Conservation (phyloP, 1,284 basidiomycete genomes). For the Trametes versicolor region DNA sequence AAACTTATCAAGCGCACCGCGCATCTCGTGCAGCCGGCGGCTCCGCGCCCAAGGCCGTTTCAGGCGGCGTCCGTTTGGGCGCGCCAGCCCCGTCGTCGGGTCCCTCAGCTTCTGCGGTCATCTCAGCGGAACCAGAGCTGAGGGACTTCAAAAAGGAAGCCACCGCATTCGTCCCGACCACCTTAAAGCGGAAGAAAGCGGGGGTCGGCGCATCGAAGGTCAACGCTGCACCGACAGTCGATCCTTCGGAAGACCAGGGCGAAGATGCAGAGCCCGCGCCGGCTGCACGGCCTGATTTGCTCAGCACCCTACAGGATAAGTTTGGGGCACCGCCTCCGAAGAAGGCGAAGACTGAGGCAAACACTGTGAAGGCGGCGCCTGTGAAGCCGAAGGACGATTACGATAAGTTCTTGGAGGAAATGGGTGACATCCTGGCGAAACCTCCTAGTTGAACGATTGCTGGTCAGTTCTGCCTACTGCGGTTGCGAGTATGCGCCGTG, state of each 20-base stretch:
- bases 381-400: slow-evolving; percentile 72
- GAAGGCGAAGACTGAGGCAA: slow-evolving; percentile 43
- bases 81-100: slow-evolving; percentile 19
- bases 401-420: slow-evolving; percentile 78
- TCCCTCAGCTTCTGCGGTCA: slow-evolving; percentile 62
- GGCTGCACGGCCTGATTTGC: slow-evolving; percentile 67
- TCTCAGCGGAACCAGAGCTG: slow-evolving; percentile 85
- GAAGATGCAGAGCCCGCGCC: slow-evolving; percentile 42
- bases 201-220: slow-evolving; percentile 52
- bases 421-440: slow-evolving; percentile 62
- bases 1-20: slow-evolving; percentile 71
- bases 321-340: slow-evolving; percentile 49
- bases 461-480: background rate
- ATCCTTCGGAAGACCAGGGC: slow-evolving; percentile 45
- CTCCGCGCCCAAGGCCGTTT: slow-evolving; percentile 33
- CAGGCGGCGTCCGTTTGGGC: slow-evolving; percentile 35
- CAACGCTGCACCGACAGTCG: slow-evolving; percentile 70
- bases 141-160: slow-evolving; percentile 93
- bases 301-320: slow-evolving; percentile 66
- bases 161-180: slow-evolving; percentile 85
- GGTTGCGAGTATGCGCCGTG: background rate
- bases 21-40: slow-evolving; percentile 45
- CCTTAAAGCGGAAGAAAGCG: slow-evolving; percentile 72
- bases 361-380: slow-evolving; percentile 13
- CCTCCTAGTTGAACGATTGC: background rate